Percentiles rank a stretch among this genome's conserved stretches.
Evolutionary conservation across 768 basidiomycete genomes (phyloP).

Genomic region (Phanerodontia chrysosporium): DNA sequence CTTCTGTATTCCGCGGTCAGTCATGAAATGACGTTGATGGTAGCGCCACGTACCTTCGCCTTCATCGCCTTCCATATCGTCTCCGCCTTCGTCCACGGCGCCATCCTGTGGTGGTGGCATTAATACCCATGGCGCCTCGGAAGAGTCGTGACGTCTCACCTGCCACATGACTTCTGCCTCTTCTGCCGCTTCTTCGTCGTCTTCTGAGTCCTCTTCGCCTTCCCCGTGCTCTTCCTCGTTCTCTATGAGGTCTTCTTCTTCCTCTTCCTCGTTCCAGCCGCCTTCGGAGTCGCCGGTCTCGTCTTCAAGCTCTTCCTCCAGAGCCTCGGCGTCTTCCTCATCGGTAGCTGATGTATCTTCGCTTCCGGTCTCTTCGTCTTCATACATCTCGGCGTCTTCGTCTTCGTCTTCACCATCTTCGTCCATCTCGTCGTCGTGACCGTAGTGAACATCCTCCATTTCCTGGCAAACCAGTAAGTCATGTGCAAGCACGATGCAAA

Average conservation of each 20-base stretch:
- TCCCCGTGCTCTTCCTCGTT: constrained; percentile 40
- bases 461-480: constrained; percentile 42
- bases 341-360: constrained; percentile 77
- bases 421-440: constrained; percentile 72
- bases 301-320: constrained; percentile 63
- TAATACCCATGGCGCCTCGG: background rate
- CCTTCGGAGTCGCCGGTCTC: constrained; percentile 53
- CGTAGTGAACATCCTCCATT: constrained; percentile 77
- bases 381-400: constrained; percentile 85
- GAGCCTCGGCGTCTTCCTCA: constrained; percentile 66
- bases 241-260: constrained; percentile 50
- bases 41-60: constrained; percentile 43
- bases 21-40: background rate
- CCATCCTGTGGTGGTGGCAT: constrained; percentile 25
- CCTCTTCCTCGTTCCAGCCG: constrained; percentile 66
- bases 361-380: constrained; percentile 77
- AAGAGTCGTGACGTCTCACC: constrained; percentile 19
- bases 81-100: constrained; percentile 32
- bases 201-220: constrained; percentile 31
- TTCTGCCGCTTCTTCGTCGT: constrained; percentile 36
- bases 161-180: constrained; percentile 40
- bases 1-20: constrained; percentile 14
- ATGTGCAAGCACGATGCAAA: background rate
- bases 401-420: constrained; percentile 79
- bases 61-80: constrained; percentile 52